Base-by-base conservation (phyloP, 345 rosid genomes). In the Ceriops decandra region DNA sequence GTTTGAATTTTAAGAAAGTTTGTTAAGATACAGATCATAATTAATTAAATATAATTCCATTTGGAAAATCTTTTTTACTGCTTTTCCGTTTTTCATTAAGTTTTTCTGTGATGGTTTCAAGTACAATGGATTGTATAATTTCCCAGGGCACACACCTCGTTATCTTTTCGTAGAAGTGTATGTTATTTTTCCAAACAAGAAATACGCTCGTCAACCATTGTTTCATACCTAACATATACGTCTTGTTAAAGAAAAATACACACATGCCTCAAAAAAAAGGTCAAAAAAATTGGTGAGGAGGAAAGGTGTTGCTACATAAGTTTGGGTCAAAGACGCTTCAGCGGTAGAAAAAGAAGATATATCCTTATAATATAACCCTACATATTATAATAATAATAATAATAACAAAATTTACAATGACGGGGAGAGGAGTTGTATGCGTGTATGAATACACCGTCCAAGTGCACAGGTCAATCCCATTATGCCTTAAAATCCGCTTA, bases 301-400 rank as follows among this genome's bases (percentile, higher is more conserved):
- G 47, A 20, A 38, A 68, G 62, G 17, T 33, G 24, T 66, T 24
- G 57, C n/a, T 13, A 19, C 28, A 52, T 46, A 65, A 69, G 78
- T 83, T 80, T 82, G 64, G 60, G 87, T 86, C 87, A 86, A 82
- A 86, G 86, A 86, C 80, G 85, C 74, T 76, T 74, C 84, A 77
- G 30, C 30, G 3, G 30, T 9, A 53, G 62, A 33, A 56, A 7
- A 52, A 32, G 49, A 31, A 24, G 26, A 66, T 9, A 52, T n/a
- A n/a, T n/a, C 7, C 16, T 20, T 52, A 52, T 7, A 53, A 6
- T 21, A 21, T 53, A 21, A n/a, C 11, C 27, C 24, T 53, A 64
- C n/a, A 30, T 15, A 11, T 28, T 7, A 19, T 6, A 9, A 64
- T 17, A 22, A 22, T 22, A 22, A 22, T 22, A 22, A 26, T 4